These are phyloP conservation scores for Magnaporthiopsis incrustans DNA, from an alignment of 2,329 filamentous ascomycete species.

Conservation along the genomic window DNA sequence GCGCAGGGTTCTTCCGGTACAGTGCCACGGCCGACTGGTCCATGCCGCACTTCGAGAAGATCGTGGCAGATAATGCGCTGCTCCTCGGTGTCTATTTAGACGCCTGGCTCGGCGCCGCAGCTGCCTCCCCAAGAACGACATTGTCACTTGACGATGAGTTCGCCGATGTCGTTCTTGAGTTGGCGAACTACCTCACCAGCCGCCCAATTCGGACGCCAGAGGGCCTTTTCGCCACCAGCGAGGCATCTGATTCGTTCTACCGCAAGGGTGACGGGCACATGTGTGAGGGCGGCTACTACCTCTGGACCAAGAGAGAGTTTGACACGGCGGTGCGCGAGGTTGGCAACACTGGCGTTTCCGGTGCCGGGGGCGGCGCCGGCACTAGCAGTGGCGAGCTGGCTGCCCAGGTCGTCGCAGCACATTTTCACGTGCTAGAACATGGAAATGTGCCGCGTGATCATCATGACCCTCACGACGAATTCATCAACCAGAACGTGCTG, in stretches of 20 bases:
- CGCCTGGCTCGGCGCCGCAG: conserved; percentile 58
- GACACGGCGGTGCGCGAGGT: conserved; percentile 52
- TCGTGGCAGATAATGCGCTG: conserved; percentile 88
- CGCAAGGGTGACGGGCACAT: conserved; percentile 69
- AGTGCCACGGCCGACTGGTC: conserved; percentile 90
- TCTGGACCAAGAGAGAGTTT: conserved; percentile 88
- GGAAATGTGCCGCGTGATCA: conserved; percentile 77
- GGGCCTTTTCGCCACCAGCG: conserved; percentile 79
- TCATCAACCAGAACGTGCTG: conserved; percentile 88
- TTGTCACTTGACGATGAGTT: conserved; percentile 54
- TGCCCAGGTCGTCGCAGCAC: conserved; percentile 66
- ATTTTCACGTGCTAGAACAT: conserved; percentile 76
- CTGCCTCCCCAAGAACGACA: conserved; percentile 4
- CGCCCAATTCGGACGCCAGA: conserved; percentile 55
- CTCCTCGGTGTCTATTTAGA: conserved; percentile 78
- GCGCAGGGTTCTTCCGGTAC: conserved; percentile 59
- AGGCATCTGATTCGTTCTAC: conserved; percentile 80
- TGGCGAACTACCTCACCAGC: conserved; percentile 73
- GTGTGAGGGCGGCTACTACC: conserved; percentile 86
- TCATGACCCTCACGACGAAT: conserved; percentile 86
- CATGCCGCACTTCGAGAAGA: conserved; percentile 94
- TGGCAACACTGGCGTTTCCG: conserved; percentile 17
- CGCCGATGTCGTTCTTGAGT: conserved; percentile 68
- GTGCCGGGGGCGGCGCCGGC: conserved; percentile 19
- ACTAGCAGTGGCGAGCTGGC: conserved; percentile 40